These are phyloP conservation scores for Cucurbitaria berberidis DNA, from an alignment of 2,329 filamentous ascomycete species.

Conservation along the genomic window DNA sequence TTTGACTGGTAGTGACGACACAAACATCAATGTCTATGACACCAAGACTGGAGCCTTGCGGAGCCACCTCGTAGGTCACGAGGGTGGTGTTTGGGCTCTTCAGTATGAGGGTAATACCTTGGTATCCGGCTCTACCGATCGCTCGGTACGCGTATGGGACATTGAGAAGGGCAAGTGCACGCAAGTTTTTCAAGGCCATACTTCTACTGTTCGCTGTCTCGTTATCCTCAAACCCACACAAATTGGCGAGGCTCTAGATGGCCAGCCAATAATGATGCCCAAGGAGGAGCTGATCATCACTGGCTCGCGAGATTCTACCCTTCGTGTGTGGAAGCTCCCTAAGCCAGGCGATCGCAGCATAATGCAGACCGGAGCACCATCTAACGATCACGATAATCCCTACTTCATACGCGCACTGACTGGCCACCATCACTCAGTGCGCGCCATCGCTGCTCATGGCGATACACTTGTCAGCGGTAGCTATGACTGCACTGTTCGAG, in stretches of 20 bases:
- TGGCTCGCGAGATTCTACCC: slow-evolving; percentile 90
- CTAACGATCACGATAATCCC: slow-evolving; percentile 80
- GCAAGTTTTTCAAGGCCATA: slow-evolving; percentile 96
- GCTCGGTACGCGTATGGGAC: slow-evolving; percentile 99
- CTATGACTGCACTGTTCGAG: slow-evolving; percentile 92
- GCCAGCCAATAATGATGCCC: slow-evolving; percentile 83
- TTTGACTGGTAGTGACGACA: slow-evolving; percentile 95
- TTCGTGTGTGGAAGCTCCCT: slow-evolving; percentile 93
- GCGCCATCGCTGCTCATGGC: slow-evolving; percentile 91
- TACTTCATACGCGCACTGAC: slow-evolving; percentile 89
- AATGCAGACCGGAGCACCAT: slow-evolving; percentile 77
- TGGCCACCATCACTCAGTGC: slow-evolving; percentile 91
- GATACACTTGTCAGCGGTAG: slow-evolving; percentile 97
- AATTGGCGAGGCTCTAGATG: slow-evolving; percentile 73
- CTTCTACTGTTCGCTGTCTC: slow-evolving; percentile 92
- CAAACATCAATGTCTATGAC: slow-evolving; percentile 96
- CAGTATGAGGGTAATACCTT: slow-evolving; percentile 95
- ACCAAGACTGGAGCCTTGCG: slow-evolving; percentile 89
- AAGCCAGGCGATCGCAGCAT: slow-evolving; percentile 77
- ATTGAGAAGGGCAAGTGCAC: slow-evolving; percentile 92
- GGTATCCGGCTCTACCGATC: slow-evolving; percentile 94
- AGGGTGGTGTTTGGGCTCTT: slow-evolving; percentile 96
- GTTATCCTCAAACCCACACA: slow-evolving; percentile 91
- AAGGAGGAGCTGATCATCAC: slow-evolving; percentile 96
- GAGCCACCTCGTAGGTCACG: slow-evolving; percentile 86